Evolutionary conservation across 176 grass and related monocot species (phyloP), one percentile per base, ranked within the genome.

Genomic region (Microstegium vimineum): DNA sequence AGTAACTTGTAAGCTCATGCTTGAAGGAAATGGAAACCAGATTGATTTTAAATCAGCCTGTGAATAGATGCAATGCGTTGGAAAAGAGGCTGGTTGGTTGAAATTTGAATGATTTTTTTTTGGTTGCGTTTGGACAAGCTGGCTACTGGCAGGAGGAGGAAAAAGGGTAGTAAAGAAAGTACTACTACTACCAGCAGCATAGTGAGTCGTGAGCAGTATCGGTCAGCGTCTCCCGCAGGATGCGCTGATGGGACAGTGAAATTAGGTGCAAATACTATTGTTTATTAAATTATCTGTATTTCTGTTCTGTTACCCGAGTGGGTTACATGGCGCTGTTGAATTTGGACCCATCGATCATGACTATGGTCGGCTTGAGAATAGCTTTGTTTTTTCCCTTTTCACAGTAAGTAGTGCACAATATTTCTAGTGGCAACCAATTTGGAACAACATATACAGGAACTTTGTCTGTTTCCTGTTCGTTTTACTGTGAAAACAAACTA

Each of bases 221-320:
- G 51, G 51, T n/a, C 22, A 23, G 52, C 20, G 57, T 61, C 57
- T 59, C 54, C 66, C 75, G 16, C 41, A 63, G 40, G 41, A 40
- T 59, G 23, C 66, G 76, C 84, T 80, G 84, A 80, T 32, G 17
- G 36, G 41, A 73, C 76, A 65, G 68, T 38, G 76, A 57, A n/a
- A 66, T 80, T 86, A 13, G 76, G 42, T 73, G 73, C 73, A 1
- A 59, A 41, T n/a, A 43, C 15, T 16, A 43, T 22, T 16, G 32
- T 5, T 72, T 78, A 13, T 23, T 54, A 23, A 67, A 36, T 57
- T 57, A 23, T 57, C 52, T 57, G n/a, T n/a, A 36, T 8, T 10
- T 71, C 49, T 79, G 40, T 36, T 23, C n/a, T 54, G 32, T 27
- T 81, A 33, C 14, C 77, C 12, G 6, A 60, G 73, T 22, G 36